Evolutionary conservation across 2,329 filamentous ascomycete genomes (phyloP).

Genomic region (Alternaria solani): DNA sequence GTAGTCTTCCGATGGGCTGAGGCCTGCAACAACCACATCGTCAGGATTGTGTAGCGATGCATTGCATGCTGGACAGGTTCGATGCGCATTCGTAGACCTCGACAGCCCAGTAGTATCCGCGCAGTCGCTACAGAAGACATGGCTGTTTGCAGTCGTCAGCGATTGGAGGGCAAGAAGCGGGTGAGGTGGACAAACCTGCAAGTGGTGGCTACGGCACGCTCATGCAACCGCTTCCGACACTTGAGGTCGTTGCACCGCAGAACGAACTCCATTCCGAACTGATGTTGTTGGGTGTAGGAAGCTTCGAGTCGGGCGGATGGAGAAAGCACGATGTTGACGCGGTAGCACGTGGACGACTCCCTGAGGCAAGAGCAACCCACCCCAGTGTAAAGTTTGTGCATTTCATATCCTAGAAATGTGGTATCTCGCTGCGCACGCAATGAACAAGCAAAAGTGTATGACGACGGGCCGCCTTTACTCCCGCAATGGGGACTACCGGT

Average conservation of each 20-base stretch:
- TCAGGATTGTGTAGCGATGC: constrained; percentile 73
- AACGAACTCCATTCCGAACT: constrained; percentile 70
- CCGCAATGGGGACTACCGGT: constrained; percentile 31
- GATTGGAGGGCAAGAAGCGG: constrained; percentile 15
- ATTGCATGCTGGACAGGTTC: constrained; percentile 79
- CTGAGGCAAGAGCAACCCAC: constrained; percentile 24
- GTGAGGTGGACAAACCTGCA: constrained; percentile 71
- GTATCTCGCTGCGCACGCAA: constrained; percentile 35
- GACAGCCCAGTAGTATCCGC: constrained; percentile 71
- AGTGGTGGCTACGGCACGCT: constrained; percentile 82
- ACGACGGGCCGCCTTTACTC: background rate
- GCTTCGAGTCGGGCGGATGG: background rate
- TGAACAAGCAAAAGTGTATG: background rate
- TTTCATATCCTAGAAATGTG: constrained; percentile 23
- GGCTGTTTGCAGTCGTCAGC: constrained; percentile 60
- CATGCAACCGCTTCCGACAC: constrained; percentile 73
- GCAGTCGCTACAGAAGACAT: constrained; percentile 85
- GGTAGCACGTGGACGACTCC: constrained; percentile 17
- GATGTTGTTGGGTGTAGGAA: constrained; percentile 1
- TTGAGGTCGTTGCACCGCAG: constrained; percentile 82
- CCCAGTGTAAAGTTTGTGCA: background rate
- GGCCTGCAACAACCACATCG: constrained; percentile 74
- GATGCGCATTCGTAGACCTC: constrained; percentile 60
- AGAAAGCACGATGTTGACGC: constrained; percentile 10
- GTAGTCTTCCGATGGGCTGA: constrained; percentile 87